phyloP scores from a whole-genome alignment of 2,329 filamentous ascomycete species.

The Colletotrichum musae region DNA sequence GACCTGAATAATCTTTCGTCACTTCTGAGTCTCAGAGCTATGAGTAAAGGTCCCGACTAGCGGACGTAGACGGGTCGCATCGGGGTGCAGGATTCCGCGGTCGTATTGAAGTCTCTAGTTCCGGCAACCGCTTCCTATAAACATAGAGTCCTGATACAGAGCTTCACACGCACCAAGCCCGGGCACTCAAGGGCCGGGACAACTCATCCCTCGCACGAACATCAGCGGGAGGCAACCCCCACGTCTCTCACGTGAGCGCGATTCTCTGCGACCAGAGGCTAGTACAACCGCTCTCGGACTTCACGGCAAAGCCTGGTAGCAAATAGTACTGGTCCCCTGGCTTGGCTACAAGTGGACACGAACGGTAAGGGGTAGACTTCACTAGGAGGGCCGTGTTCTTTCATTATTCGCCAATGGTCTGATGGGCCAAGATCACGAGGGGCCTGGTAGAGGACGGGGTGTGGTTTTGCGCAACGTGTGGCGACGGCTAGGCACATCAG shows the following conservation, averaged over 20 bases:
- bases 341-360: neutral
- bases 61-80: too few species aligned
- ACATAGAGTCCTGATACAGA: too few species aligned
- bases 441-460: neutral
- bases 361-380: neutral
- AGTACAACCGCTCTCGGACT: neutral
- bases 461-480: slow-evolving; percentile 7
- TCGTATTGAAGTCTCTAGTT: too few species aligned
- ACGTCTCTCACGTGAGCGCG: slow-evolving; percentile 19
- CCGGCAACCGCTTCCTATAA: too few species aligned
- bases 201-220: too few species aligned
- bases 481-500: slow-evolving; percentile 1
- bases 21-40: too few species aligned
- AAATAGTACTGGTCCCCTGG: neutral
- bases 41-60: too few species aligned
- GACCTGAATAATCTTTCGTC: too few species aligned
- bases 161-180: too few species aligned
- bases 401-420: neutral
- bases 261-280: neutral
- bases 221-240: neutral
- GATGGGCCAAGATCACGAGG: neutral
- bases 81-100: too few species aligned
- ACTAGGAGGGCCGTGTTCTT: neutral
- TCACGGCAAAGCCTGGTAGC: neutral
- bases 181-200: too few species aligned